Evolutionary conservation across 768 basidiomycete genomes (phyloP).

Genomic region (Boletales sp.): DNA sequence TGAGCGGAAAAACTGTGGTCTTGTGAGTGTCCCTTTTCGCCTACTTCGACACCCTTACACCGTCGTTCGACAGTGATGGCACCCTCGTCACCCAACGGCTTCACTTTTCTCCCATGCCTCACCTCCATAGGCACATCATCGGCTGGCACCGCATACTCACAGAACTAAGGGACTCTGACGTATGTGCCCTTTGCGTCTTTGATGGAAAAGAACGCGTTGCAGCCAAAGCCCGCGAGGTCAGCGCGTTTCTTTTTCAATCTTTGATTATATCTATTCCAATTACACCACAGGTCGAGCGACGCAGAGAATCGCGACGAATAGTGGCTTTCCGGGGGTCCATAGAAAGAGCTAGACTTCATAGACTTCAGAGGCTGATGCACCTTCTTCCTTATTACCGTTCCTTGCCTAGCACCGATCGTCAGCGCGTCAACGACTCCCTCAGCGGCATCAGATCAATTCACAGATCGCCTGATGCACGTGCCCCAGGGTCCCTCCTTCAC

Average conservation of each 20-base stretch:
- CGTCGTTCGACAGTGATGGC: slow-evolving; percentile 57
- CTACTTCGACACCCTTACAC: not conserved
- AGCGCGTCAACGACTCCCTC: slow-evolving; percentile 28
- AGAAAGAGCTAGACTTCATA: slow-evolving; percentile 54
- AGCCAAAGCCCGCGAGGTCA: slow-evolving; percentile 73
- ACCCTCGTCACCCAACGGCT: slow-evolving; percentile 83
- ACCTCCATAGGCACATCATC: slow-evolving; percentile 65
- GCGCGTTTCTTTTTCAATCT: slow-evolving; percentile 13
- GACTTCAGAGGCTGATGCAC: slow-evolving; percentile 44
- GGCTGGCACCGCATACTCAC: slow-evolving; percentile 72
- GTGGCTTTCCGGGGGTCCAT: slow-evolving; percentile 51
- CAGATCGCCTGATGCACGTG: slow-evolving; percentile 12
- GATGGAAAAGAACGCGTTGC: slow-evolving; percentile 64
- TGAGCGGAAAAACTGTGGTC: slow-evolving; percentile 68
- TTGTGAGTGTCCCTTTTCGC: slow-evolving; percentile 46
- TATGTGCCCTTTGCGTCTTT: slow-evolving; percentile 73
- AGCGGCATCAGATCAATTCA: slow-evolving; percentile 5
- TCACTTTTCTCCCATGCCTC: slow-evolving; percentile 65
- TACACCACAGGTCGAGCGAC: slow-evolving; percentile 46
- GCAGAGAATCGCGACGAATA: slow-evolving; percentile 48
- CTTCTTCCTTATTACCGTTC: slow-evolving; percentile 38
- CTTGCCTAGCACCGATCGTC: slow-evolving; percentile 29
- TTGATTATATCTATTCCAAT: slow-evolving; percentile 2
- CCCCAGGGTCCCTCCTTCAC: slow-evolving; percentile 15
- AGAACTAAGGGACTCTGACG: slow-evolving; percentile 55